Evolutionary conservation across 495 filamentous ascomycete species (phyloP).

Genomic region (Apodospora peruviana): DNA sequence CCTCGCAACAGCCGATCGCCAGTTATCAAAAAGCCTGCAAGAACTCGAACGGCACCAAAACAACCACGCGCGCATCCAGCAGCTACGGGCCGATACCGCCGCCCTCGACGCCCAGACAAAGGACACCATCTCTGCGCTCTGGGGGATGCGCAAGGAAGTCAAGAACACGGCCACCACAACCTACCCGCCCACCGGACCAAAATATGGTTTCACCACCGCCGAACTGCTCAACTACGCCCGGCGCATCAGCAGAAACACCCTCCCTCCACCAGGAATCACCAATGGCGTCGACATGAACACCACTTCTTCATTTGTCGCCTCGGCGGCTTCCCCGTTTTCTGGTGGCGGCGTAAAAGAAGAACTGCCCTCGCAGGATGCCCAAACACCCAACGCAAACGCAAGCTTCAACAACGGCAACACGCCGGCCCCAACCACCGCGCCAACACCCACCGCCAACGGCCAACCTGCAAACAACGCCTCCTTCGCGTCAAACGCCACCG

Average conservation of each 20-base stretch:
- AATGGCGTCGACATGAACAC: conserved; percentile 28
- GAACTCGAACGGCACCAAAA: conserved; percentile 63
- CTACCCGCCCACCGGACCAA: conserved; percentile 33
- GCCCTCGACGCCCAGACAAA: conserved; percentile 58
- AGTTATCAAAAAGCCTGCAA: conserved; percentile 54
- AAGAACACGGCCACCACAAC: conserved; percentile 50
- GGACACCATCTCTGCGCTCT: conserved; percentile 52
- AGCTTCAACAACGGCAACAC: conserved; percentile 16
- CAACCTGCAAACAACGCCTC: conserved; percentile 11
- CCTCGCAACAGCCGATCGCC: conserved; percentile 61
- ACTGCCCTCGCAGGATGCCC: background rate
- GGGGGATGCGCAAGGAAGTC: conserved; percentile 62
- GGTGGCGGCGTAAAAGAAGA: conserved; percentile 4
- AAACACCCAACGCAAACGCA: conserved; percentile 11
- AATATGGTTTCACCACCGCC: conserved; percentile 50
- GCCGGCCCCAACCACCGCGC: conserved; percentile 1
- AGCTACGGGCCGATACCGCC: conserved; percentile 54
- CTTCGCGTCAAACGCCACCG: conserved; percentile 11
- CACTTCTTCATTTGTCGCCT: too few species aligned
- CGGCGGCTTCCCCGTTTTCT: conserved; percentile 2
- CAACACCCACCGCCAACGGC: conserved; percentile 8
- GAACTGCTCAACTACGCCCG: conserved; percentile 69
- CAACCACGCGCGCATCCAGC: conserved; percentile 57
- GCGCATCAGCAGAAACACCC: conserved; percentile 66
- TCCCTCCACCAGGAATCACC: conserved; percentile 57